phyloP scores from a whole-genome alignment of 495 filamentous ascomycete species.

The Annulohypoxylon stygium region DNA sequence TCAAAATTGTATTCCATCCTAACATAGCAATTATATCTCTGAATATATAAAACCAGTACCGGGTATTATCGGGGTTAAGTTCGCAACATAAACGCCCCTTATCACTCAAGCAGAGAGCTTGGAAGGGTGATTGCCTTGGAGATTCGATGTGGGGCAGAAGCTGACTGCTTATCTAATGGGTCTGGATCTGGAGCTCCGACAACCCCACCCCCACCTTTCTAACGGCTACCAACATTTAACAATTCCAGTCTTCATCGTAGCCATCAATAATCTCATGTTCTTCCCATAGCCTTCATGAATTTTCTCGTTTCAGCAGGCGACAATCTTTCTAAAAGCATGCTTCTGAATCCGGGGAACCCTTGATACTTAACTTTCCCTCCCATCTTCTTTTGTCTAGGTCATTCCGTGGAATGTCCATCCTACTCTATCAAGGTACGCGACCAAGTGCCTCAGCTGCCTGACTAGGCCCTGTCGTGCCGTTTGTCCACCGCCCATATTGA shows the following conservation, averaged over 20 bases:
- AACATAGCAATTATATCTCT: too few relatives aligned
- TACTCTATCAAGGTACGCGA: conserved; percentile 9
- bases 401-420: background rate
- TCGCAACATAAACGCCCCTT: too few relatives aligned
- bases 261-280: conserved; percentile 4
- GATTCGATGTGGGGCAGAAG: background rate
- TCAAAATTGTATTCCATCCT: too few relatives aligned
- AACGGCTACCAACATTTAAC: background rate
- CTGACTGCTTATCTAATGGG: background rate
- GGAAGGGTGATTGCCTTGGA: too few relatives aligned
- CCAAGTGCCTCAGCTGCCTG: conserved; percentile 1
- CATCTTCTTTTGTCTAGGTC: background rate
- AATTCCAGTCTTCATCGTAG: background rate
- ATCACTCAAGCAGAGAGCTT: too few relatives aligned
- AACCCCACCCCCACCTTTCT: background rate
- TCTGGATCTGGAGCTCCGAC: background rate
- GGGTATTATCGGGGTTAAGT: too few relatives aligned
- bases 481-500: background rate
- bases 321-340: conserved; percentile 13
- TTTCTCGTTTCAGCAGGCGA: conserved; percentile 8
- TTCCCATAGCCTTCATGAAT: conserved; percentile 1
- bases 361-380: conserved; percentile 13
- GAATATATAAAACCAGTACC: too few relatives aligned
- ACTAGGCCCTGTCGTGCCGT: background rate
- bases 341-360: conserved; percentile 13